Base-by-base conservation (phyloP, 2,329 filamentous ascomycete genomes). In the Xylaria sp. region DNA sequence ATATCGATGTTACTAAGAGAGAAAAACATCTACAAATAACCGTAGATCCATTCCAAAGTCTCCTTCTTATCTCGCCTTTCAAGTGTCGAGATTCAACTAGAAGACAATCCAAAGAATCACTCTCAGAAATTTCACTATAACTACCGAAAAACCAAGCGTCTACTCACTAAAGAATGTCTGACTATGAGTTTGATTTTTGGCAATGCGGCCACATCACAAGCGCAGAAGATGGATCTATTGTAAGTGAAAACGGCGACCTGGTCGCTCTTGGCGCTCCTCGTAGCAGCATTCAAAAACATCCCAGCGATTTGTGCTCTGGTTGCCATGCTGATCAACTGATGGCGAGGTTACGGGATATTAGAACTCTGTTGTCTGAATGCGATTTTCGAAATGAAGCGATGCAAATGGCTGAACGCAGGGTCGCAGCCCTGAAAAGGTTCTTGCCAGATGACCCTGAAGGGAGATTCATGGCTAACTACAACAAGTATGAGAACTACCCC, bases 161-260 rank as follows among this genome's bases (percentile, higher is more conserved):
- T 5, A 25, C 11, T 27, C 5, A 4, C 13, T 2, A 4, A 33
- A 39, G 9, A 9, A 54, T 54, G 51, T 0, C 5, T 22, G 3
- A 2, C 5, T 38, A 27, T 11, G 6, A 25, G 5, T 57, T 22
- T 9, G 54, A 59, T 0, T 47, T 66, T 31, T 66, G 64, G 64
- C 47, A 36, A 15, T 66, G 64, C 20, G 64, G 64, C 47, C 64
- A 66, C 17, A 44, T 66, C 15, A 66, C 64, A 0, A n/a, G 13
- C 2, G 13, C 15, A 7, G 4, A 15, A 1, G 39, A 62, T 5
- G 64, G 64, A 0, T 2, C 3, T 1, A 47, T 5, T 3, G 31
- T 63, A 11, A 36, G 25, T 22, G n/a, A 25, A 13, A 13, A 59
- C 9, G 59, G 54, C 1, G 6, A 59, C 1, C 15, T 59, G 2